phyloP scores from a whole-genome alignment of 1,284 basidiomycete species.

The Marasmius fiardii region DNA sequence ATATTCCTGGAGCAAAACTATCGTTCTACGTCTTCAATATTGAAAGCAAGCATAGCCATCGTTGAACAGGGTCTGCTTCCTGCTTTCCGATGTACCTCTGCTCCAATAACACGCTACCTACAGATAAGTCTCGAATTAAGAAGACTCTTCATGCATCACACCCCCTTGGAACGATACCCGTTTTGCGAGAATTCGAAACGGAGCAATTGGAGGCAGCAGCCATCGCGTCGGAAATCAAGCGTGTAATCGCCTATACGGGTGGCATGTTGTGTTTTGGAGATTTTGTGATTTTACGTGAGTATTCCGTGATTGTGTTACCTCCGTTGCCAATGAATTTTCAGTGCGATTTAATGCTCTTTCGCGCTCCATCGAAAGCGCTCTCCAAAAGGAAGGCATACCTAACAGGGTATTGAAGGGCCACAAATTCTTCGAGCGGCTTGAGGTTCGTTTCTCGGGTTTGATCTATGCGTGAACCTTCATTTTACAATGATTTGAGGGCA shows the following conservation, averaged over 20 bases:
- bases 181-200: slow-evolving; percentile 41
- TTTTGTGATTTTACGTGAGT: slow-evolving; percentile 77
- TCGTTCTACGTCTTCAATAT: slow-evolving; percentile 78
- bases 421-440: slow-evolving; percentile 85
- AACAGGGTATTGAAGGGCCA: slow-evolving; percentile 77
- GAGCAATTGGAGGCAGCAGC: slow-evolving; percentile 66
- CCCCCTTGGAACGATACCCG: slow-evolving; percentile 58
- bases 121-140: slow-evolving; percentile 70
- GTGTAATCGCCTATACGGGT: slow-evolving; percentile 71
- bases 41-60: slow-evolving; percentile 75
- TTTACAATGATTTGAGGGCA: slow-evolving; percentile 19
- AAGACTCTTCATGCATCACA: slow-evolving; percentile 80
- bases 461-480: background rate
- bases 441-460: slow-evolving; percentile 41
- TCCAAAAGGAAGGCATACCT: slow-evolving; percentile 80
- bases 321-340: slow-evolving; percentile 22
- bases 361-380: slow-evolving; percentile 71
- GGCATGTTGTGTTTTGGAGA: slow-evolving; percentile 73
- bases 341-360: slow-evolving; percentile 87
- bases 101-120: background rate
- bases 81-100: background rate
- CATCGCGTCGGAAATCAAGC: slow-evolving; percentile 80
- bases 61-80: slow-evolving; percentile 68
- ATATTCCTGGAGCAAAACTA: slow-evolving; percentile 88
- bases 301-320: background rate